phyloP scores from a whole-genome alignment of 805 yeast species.

The Vanderwaltozyma tropicalis region DNA sequence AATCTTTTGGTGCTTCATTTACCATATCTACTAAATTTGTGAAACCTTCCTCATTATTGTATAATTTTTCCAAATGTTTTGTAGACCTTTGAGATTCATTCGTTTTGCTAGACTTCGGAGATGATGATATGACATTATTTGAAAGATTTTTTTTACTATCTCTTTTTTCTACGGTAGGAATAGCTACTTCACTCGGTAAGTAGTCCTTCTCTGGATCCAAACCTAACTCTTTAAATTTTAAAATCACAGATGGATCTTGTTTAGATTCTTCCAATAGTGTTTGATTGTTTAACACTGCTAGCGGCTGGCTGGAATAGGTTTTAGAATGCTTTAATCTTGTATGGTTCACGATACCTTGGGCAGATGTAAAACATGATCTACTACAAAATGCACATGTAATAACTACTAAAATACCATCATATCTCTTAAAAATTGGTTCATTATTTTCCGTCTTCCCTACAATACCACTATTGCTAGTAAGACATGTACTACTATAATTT shows the following conservation, averaged over 20 bases:
- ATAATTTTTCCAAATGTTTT: constrained; percentile 19
- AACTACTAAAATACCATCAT: constrained; percentile 62
- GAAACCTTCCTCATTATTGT: constrained; percentile 18
- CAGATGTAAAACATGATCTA: constrained; percentile 60
- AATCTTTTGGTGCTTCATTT: constrained; percentile 20
- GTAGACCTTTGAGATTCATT: constrained; percentile 3
- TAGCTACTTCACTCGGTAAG: constrained; percentile 21
- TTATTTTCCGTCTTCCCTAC: constrained; percentile 30
- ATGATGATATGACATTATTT: neutral
- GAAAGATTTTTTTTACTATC: neutral
- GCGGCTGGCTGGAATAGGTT: constrained; percentile 60
- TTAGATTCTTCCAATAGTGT: constrained; percentile 33
- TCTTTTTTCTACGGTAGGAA: constrained; percentile 8
- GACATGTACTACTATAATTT: constrained; percentile 30
- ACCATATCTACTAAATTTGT: constrained; percentile 22
- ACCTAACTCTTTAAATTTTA: constrained; percentile 18
- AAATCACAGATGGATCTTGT: constrained; percentile 19
- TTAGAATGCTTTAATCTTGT: constrained; percentile 63
- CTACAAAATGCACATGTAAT: constrained; percentile 60
- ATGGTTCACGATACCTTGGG: constrained; percentile 75
- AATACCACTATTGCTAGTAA: constrained; percentile 40
- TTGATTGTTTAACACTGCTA: constrained; percentile 61
- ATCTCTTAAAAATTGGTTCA: constrained; percentile 49
- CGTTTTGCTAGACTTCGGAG: neutral
- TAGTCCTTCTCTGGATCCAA: constrained; percentile 20